phyloP scores from a whole-genome alignment of 768 basidiomycete species.

The Podaxis carcinomalis region DNA sequence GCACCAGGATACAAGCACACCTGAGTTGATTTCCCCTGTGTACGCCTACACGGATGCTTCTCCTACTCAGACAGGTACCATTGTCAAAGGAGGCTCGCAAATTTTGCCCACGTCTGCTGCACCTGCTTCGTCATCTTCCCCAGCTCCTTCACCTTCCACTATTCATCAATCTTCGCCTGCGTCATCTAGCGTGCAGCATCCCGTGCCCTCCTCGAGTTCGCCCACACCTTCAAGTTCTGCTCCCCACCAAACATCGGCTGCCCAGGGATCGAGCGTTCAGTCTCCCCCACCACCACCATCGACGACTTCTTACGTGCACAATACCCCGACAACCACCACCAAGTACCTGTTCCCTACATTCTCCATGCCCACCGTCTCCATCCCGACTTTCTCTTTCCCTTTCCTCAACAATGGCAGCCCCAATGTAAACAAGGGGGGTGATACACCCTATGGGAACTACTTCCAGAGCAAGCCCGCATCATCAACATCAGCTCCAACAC shows the following conservation, averaged over 20 bases:
- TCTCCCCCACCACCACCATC: neutral
- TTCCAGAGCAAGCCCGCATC: neutral
- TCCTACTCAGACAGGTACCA: slow-evolving; percentile 33
- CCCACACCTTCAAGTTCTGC: neutral
- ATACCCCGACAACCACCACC: slow-evolving; percentile 8
- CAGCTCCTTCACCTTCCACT: neutral
- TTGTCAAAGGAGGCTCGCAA: slow-evolving; percentile 11
- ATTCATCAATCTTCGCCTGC: neutral
- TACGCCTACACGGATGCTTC: slow-evolving; percentile 41
- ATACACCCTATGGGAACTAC: neutral
- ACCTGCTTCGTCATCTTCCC: neutral
- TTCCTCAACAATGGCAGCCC: neutral
- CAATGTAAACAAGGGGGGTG: neutral
- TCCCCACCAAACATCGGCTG: neutral
- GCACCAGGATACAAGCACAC: slow-evolving; percentile 30
- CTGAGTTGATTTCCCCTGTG: slow-evolving; percentile 37
- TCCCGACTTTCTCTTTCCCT: slow-evolving; percentile 10
- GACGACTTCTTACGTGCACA: slow-evolving; percentile 7
- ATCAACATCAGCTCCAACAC: neutral
- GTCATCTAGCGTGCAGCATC: neutral
- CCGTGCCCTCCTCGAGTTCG: neutral
- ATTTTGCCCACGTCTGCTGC: slow-evolving; percentile 11
- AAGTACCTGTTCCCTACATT: slow-evolving; percentile 10
- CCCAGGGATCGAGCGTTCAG: neutral
- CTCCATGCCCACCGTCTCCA: slow-evolving; percentile 12